Percentiles rank a stretch among this genome's conserved stretches.
Evolutionary conservation across 163 green algal genomes (phyloP).

Genomic region (Chlamydomonas reinhardtii): DNA sequence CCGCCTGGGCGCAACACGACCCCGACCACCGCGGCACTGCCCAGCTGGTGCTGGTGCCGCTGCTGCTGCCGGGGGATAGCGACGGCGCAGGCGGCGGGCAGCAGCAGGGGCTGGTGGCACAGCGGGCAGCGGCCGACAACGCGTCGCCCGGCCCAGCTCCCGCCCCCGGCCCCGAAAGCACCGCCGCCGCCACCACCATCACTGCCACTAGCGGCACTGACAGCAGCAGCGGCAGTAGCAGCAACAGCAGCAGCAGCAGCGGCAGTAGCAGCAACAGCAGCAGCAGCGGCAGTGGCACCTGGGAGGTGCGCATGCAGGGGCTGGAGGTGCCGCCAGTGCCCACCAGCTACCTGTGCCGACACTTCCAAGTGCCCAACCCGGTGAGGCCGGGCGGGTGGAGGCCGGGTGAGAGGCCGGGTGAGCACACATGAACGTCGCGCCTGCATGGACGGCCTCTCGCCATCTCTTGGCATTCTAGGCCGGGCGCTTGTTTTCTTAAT

Average conservation of each 20-base stretch:
- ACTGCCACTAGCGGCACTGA: neutral
- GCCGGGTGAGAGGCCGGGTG: too few relatives aligned
- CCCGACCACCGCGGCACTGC: neutral
- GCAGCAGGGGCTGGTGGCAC: neutral
- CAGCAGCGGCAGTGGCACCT: neutral
- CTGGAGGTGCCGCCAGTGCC: neutral
- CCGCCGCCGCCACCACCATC: neutral
- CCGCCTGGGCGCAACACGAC: conserved; percentile 11
- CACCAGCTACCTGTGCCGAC: conserved; percentile 23
- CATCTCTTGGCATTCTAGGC: too few relatives aligned
- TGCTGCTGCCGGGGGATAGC: neutral
- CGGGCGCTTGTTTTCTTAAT: too few relatives aligned
- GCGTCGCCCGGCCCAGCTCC: too few relatives aligned
- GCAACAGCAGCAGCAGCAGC: neutral
- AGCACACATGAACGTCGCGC: too few relatives aligned
- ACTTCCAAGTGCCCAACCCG: conserved; percentile 6
- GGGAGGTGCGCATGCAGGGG: conserved; percentile 1
- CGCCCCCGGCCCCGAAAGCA: neutral
- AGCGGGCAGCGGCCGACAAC: too few relatives aligned
- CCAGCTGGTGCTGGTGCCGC: conserved; percentile 1
- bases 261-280: too few relatives aligned
- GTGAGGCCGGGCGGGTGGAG: too few relatives aligned
- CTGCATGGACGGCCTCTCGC: too few relatives aligned
- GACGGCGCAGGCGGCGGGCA: neutral
- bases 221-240: neutral